phyloP scores from a whole-genome alignment of 345 rosid genomes.

The Laguncularia racemosa region DNA sequence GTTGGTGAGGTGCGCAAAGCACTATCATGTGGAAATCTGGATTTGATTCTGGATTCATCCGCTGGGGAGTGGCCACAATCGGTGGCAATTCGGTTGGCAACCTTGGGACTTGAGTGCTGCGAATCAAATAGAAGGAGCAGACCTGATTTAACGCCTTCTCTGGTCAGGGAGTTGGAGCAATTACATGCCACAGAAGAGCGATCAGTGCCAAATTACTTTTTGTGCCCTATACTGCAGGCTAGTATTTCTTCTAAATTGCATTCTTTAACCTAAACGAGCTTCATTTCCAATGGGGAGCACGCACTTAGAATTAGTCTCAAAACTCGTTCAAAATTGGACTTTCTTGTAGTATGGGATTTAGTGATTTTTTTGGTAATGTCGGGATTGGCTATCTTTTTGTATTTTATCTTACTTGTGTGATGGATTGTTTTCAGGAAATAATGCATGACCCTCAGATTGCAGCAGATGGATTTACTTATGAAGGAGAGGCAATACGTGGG shows the following conservation, averaged over 20 bases:
- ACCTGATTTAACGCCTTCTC: slow-evolving; percentile 51
- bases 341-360: no score
- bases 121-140: slow-evolving; percentile 37
- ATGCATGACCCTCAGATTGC: slow-evolving; percentile 79
- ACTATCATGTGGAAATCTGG: slow-evolving; percentile 29
- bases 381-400: no score
- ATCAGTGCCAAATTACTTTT: slow-evolving; percentile 54
- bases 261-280: no score
- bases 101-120: slow-evolving; percentile 57
- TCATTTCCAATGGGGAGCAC: no score
- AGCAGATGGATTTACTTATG: slow-evolving; percentile 71
- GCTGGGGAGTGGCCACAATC: slow-evolving; percentile 63
- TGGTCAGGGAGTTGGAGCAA: slow-evolving; percentile 62
- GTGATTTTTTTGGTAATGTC: no score
- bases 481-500: slow-evolving; percentile 48
- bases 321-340: no score
- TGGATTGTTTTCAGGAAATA: slow-evolving; percentile 45
- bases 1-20: slow-evolving; percentile 42
- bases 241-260: neutral
- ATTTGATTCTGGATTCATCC: slow-evolving; percentile 46
- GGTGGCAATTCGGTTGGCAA: slow-evolving; percentile 37
- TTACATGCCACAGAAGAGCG: slow-evolving; percentile 47
- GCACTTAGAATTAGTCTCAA: no score
- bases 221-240: slow-evolving; percentile 73
- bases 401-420: neutral